Conservation (phyloP, 495 filamentous ascomycete species). For the Pyrenula aspistea region DNA sequence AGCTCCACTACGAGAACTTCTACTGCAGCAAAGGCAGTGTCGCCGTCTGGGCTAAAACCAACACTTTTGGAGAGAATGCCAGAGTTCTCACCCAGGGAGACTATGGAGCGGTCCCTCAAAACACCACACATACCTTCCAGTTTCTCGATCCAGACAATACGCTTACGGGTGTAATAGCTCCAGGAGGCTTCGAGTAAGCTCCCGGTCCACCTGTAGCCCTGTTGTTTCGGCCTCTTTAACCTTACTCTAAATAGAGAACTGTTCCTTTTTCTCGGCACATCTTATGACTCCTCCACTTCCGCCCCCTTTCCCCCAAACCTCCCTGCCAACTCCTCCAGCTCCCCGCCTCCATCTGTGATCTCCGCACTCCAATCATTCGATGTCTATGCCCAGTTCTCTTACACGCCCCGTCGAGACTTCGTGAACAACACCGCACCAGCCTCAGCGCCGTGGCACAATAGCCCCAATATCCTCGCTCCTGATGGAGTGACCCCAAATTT, state of each 20-base stretch:
- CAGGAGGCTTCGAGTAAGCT: slow-evolving; percentile 32
- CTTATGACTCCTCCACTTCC: slow-evolving; percentile 14
- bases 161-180: slow-evolving; percentile 28
- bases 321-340: slow-evolving; percentile 5
- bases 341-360: slow-evolving; percentile 8
- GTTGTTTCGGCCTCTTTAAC: not conserved
- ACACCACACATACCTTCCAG: slow-evolving; percentile 34
- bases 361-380: slow-evolving; percentile 20
- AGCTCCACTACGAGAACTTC: slow-evolving; percentile 32
- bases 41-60: slow-evolving; percentile 31
- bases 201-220: not conserved
- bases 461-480: slow-evolving; percentile 15
- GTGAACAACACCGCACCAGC: slow-evolving; percentile 22
- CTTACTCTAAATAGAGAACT: slow-evolving; percentile 14
- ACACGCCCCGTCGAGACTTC: slow-evolving; percentile 20
- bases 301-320: slow-evolving; percentile 17
- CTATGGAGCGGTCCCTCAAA: slow-evolving; percentile 24
- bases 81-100: slow-evolving; percentile 26
- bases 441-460: slow-evolving; percentile 20
- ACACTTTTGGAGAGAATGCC: slow-evolving; percentile 16
- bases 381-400: slow-evolving; percentile 26
- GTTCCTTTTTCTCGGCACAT: slow-evolving; percentile 23
- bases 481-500: slow-evolving; percentile 20
- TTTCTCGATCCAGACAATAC: slow-evolving; percentile 32
- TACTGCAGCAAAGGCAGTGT: slow-evolving; percentile 30